Evolutionary conservation across 345 rosid species (phyloP).

Genomic region (Pugionium dolabratum): DNA sequence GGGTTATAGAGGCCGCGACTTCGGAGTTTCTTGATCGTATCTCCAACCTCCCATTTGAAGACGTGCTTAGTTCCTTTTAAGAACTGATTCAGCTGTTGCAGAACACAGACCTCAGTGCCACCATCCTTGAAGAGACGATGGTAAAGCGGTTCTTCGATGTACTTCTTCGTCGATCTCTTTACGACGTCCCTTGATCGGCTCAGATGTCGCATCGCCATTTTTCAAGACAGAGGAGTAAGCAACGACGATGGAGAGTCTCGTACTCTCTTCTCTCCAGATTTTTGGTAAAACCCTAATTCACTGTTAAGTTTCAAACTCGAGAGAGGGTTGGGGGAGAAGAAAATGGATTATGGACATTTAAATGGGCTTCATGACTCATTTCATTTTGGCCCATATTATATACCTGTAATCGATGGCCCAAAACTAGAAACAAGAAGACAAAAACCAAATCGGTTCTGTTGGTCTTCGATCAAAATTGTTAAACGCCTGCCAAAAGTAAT

Average conservation of each 20-base stretch:
- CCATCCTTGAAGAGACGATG: constrained; percentile 73
- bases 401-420: no score
- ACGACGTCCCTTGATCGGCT: constrained; percentile 67
- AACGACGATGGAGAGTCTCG: background rate
- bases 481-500: no score
- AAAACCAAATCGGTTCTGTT: no score
- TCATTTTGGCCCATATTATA: constrained; percentile 6
- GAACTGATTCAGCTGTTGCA: constrained; percentile 72
- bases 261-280: background rate
- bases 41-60: constrained; percentile 95
- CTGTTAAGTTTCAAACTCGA: background rate
- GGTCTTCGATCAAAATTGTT: no score
- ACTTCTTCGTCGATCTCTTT: constrained; percentile 79
- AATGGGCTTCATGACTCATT: background rate
- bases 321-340: background rate
- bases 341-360: background rate
- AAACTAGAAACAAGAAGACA: no score
- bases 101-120: constrained; percentile 61
- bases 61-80: constrained; percentile 81
- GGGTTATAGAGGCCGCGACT: constrained; percentile 67
- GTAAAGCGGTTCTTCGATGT: constrained; percentile 82
- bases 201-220: constrained; percentile 61
- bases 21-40: constrained; percentile 84
- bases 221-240: constrained; percentile 1
- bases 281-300: constrained; percentile 35